Evolutionary conservation across 2,329 filamentous ascomycete genomes (phyloP).

Genomic region (Kalaharituber pfeilii): DNA sequence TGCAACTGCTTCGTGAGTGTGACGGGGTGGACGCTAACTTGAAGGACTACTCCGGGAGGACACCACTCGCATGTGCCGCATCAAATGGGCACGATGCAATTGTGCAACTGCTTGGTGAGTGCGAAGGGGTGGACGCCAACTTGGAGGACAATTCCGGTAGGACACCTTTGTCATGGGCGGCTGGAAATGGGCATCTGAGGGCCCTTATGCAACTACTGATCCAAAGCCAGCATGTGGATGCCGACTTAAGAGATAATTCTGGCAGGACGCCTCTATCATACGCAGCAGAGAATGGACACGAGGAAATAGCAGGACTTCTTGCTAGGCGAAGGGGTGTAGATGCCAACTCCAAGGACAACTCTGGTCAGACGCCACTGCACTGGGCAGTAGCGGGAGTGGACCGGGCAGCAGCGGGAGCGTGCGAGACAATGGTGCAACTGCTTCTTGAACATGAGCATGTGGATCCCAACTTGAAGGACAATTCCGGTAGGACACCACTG

Average conservation of each 20-base stretch:
- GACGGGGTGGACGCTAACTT: too few relatives aligned
- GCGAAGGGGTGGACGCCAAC: too few relatives aligned
- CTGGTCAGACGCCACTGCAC: too few relatives aligned
- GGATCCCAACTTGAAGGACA: too few relatives aligned
- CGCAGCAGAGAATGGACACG: constrained; percentile 19
- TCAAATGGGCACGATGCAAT: not conserved
- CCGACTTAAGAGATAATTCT: not conserved
- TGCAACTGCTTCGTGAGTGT: too few relatives aligned
- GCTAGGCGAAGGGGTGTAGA: constrained; percentile 5
- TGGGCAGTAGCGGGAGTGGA: too few relatives aligned
- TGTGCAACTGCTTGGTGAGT: not conserved
- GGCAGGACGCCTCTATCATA: constrained; percentile 18
- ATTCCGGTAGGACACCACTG: too few relatives aligned
- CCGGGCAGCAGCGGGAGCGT: not conserved
- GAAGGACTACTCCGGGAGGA: too few relatives aligned
- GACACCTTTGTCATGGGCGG: not conserved
- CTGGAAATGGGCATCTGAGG: not conserved
- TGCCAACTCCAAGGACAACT: too few relatives aligned
- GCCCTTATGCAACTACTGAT: not conserved
- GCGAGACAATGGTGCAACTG: too few relatives aligned
- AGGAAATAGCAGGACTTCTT: too few relatives aligned
- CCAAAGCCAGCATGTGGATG: not conserved
- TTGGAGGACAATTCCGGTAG: not conserved
- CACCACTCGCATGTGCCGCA: not conserved
- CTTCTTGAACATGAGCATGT: not conserved